A percentile compares a stretch with the other conserved stretches of the same genome.
Evolutionary conservation across 225 moss, liverwort and hornwort species (phyloP).

Genomic region (Anthoceros angustus): DNA sequence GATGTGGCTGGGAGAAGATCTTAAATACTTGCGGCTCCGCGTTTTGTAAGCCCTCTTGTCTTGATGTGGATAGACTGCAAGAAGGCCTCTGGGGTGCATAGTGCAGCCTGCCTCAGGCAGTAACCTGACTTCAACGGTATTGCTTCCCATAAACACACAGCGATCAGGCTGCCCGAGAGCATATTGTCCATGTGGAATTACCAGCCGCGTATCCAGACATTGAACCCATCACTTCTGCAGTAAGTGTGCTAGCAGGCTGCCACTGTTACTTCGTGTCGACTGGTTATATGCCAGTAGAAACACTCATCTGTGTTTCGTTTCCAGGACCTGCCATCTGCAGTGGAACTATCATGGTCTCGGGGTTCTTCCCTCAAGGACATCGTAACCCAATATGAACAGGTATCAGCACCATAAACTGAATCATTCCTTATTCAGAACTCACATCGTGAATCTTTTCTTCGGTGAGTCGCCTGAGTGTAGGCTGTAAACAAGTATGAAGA

Average conservation of each 20-base stretch:
- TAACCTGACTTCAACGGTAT: background rate
- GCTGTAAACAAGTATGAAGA: constrained; percentile 58
- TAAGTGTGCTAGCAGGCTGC: constrained; percentile 16
- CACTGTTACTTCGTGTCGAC: too few relatives aligned
- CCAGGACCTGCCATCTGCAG: constrained; percentile 63
- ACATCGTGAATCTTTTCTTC: background rate
- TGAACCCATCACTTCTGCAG: constrained; percentile 56
- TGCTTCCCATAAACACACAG: constrained; percentile 13
- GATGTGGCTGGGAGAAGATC: constrained; percentile 46
- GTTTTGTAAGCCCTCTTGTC: constrained; percentile 36
- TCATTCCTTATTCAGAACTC: background rate
- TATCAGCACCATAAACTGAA: constrained; percentile 1
- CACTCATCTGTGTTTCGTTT: constrained; percentile 9
- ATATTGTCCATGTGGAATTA: constrained; percentile 45
- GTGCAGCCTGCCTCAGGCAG: background rate
- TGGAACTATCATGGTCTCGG: constrained; percentile 47
- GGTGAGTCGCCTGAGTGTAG: constrained; percentile 18
- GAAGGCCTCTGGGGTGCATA: background rate
- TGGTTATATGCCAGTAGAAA: background rate
- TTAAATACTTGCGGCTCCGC: constrained; percentile 43
- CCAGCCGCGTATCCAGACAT: constrained; percentile 45
- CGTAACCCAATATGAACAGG: constrained; percentile 45
- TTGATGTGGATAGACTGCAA: background rate
- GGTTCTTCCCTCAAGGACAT: constrained; percentile 44
- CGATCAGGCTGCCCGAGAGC: constrained; percentile 50